These are phyloP conservation scores for Eleusine indica DNA, from an alignment of 176 grass and related monocot genomes.

Conservation along the genomic window DNA sequence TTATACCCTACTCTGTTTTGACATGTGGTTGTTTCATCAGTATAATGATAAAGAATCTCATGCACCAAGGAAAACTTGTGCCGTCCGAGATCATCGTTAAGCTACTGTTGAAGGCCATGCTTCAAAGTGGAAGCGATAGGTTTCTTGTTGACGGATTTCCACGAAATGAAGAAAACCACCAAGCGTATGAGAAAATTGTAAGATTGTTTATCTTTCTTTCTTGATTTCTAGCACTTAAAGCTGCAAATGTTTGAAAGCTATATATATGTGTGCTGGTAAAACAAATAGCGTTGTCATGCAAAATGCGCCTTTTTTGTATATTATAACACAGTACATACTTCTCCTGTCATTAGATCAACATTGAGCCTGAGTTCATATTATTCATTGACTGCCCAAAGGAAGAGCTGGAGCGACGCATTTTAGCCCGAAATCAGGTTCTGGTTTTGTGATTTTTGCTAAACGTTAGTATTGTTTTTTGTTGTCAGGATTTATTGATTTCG, in stretches of 20 bases:
- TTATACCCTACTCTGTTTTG: too few species aligned
- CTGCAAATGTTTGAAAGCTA: not conserved
- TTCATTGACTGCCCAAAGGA: conserved; percentile 72
- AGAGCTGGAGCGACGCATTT: conserved; percentile 58
- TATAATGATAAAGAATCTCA: conserved; percentile 80
- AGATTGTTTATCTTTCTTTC: conserved; percentile 18
- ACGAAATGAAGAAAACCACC: conserved; percentile 62
- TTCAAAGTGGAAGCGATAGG: conserved; percentile 71
- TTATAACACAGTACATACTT: conserved; percentile 17
- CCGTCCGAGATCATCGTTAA: conserved; percentile 51
- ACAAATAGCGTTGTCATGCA: not conserved
- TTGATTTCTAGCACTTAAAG: not conserved
- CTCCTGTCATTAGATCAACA: conserved; percentile 46
- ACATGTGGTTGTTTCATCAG: too few species aligned
- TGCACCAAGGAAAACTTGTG: conserved; percentile 83
- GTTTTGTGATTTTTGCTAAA: not conserved
- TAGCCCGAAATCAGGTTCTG: conserved; percentile 58
- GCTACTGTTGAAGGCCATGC: conserved; percentile 74
- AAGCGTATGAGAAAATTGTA: conserved; percentile 66
- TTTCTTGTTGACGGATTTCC: conserved; percentile 93
- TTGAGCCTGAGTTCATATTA: conserved; percentile 70
- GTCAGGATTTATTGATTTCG: not conserved
- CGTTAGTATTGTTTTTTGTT: not conserved
- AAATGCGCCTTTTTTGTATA: not conserved
- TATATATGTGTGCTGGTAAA: not conserved